These are phyloP conservation scores for Microglena sp. DNA, from an alignment of 139 green algal species.

Conservation along the genomic window DNA sequence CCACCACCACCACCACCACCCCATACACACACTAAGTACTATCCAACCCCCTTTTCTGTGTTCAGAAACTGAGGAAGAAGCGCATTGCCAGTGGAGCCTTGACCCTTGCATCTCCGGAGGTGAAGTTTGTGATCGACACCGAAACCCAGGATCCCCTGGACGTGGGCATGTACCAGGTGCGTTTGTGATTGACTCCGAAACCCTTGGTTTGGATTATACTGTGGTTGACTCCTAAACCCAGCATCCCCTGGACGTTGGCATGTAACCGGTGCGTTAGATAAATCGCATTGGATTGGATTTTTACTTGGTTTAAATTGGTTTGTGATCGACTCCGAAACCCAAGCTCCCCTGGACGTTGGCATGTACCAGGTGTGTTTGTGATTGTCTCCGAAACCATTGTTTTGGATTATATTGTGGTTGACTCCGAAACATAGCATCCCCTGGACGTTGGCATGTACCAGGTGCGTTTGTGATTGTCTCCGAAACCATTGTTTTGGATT, in stretches of 20 bases:
- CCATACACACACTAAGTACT: background rate
- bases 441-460: no score
- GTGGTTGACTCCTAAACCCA: no score
- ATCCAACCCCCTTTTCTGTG: background rate
- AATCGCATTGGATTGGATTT: no score
- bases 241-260: no score
- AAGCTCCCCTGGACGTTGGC: background rate
- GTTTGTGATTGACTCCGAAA: background rate
- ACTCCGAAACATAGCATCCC: no score
- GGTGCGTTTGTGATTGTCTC: no score
- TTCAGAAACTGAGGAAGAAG: conserved; percentile 44
- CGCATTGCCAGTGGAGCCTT: conserved; percentile 72
- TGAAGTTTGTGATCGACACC: conserved; percentile 90
- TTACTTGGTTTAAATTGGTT: no score
- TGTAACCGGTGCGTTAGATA: no score
- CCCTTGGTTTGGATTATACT: background rate
- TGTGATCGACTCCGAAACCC: conserved; percentile 54
- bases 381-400: no score
- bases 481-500: no score
- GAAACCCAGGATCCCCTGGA: conserved; percentile 87
- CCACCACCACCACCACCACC: background rate
- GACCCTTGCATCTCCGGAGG: conserved; percentile 85
- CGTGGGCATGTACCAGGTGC: conserved; percentile 87
- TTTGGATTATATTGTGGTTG: no score
- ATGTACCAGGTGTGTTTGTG: conserved; percentile 6